Evolutionary conservation across 129 eudicot genomes (phyloP), one percentile per base, ranked within the genome.

Genomic region (Smallanthus sonchifolius): DNA sequence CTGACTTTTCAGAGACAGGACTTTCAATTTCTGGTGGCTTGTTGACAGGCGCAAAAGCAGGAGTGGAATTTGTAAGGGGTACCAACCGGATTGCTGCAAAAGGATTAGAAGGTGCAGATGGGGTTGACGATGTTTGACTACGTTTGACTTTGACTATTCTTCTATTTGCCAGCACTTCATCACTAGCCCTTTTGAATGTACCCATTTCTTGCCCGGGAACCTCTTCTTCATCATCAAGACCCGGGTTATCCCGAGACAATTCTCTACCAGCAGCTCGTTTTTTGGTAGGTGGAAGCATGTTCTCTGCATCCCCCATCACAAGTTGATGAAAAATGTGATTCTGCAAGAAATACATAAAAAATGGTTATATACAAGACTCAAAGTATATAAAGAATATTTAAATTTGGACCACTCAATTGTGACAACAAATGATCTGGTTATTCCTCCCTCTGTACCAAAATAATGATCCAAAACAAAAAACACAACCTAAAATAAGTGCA

Each of bases 61-160:
- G 42, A 69, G 73, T 71, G 72, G 82, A 11, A 40, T 28, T 64
- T 32, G 84, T 17, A 49, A 91, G 80, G 64, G 96, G 84, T 47
- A 86, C 82, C 80, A 94, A 78, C 36, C 82, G 74, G 56, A 90
- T 85, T 39, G 84, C 85, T 37, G 97, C 97, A 78, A 94, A 94
- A 34, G 98, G 97, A 62, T 94, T 92, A 38, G 91, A 78, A 69
- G 95, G 69, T 20, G 87, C 75, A 24, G 89, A 36, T 4, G 92
- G 78, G 57, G 84, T 70, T 49, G 86, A 32, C 0, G 97, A 79
- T 30, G 95, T 15, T 67, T 81, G 90, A 28, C 77, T 77, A 32
- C 92, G 90, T 60, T 90, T 95, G 67, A 90, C 98, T 88, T 86
- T 90, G 45, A 94, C 89, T 28, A 94, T 90, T 76, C 84, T 87